These are phyloP conservation scores for Wickerhamiella brachini DNA, from an alignment of 805 yeast species.

Conservation along the genomic window DNA sequence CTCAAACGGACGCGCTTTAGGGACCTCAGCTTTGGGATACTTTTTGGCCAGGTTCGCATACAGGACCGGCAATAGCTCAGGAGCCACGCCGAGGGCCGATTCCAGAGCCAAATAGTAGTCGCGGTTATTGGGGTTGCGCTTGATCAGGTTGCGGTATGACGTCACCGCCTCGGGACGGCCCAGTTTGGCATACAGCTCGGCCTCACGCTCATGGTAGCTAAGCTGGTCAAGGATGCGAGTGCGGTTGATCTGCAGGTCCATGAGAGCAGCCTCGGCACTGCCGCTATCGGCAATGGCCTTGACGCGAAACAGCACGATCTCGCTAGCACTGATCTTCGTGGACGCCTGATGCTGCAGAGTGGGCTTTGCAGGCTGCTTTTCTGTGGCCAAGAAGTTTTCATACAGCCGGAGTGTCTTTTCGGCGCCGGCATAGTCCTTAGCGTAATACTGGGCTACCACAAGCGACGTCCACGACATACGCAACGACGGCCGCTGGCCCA, in stretches of 20 bases:
- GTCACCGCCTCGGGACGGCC: conserved; percentile 53
- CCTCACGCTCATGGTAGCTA: conserved; percentile 52
- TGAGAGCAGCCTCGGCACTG: conserved; percentile 49
- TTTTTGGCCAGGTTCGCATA: conserved; percentile 52
- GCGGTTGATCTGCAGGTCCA: conserved; percentile 33
- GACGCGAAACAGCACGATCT: conserved; percentile 62
- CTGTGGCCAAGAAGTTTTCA: conserved; percentile 46
- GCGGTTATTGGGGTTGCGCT: conserved; percentile 74
- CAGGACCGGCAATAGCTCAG: conserved; percentile 29
- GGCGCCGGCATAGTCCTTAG: conserved; percentile 52
- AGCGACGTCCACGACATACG: conserved; percentile 17
- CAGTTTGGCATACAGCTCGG: conserved; percentile 44
- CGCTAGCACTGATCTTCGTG: conserved; percentile 68
- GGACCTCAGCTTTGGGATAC: conserved; percentile 78
- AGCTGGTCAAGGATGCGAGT: conserved; percentile 32
- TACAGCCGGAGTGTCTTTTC: conserved; percentile 59
- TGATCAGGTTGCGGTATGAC: conserved; percentile 52
- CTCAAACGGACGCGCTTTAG: conserved; percentile 59
- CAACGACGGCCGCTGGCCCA: conserved; percentile 37
- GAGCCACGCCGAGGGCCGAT: conserved; percentile 40
- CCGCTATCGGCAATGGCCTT: conserved; percentile 50
- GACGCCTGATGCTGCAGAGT: conserved; percentile 4
- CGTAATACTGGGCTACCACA: conserved; percentile 60
- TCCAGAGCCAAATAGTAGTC: conserved; percentile 58
- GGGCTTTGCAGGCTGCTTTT: conserved; percentile 39